Conservation (phyloP, 1,139 yeast genomes). For the Yarrowia galli region DNA sequence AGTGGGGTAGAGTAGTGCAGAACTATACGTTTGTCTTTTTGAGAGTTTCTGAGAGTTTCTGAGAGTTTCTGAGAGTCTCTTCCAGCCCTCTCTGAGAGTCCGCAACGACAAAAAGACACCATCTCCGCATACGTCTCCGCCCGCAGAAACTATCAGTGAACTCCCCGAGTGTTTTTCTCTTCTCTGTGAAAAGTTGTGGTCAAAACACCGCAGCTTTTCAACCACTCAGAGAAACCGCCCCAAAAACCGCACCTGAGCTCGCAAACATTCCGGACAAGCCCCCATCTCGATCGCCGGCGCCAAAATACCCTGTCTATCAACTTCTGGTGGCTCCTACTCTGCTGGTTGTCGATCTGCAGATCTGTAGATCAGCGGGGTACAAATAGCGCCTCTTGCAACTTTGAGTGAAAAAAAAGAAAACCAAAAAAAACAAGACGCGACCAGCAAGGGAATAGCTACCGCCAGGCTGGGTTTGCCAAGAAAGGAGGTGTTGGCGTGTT, state of each 20-base stretch:
- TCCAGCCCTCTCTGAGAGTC: not conserved
- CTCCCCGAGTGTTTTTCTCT: not conserved
- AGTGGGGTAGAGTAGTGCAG: slow-evolving; percentile 31
- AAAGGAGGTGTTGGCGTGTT: not conserved
- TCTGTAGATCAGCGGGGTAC: slow-evolving; percentile 30
- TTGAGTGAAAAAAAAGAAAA: no score
- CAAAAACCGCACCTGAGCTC: not conserved
- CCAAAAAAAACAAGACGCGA: no score
- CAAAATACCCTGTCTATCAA: slow-evolving; percentile 24
- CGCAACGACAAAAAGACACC: not conserved
- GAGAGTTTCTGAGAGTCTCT: no score
- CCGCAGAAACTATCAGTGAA: not conserved
- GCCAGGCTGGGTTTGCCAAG: not conserved
- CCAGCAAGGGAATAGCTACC: not conserved
- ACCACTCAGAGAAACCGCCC: not conserved
- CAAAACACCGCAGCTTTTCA: not conserved
- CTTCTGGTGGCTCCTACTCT: slow-evolving; percentile 2
- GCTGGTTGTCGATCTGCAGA: slow-evolving; percentile 10
- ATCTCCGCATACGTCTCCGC: not conserved
- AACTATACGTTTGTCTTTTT: slow-evolving; percentile 11
- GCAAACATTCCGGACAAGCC: not conserved
- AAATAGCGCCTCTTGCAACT: slow-evolving; percentile 20
- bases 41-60: no score
- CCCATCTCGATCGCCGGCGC: slow-evolving; percentile 18
- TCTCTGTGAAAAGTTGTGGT: not conserved